These are phyloP conservation scores for Xerocomellus intermedius DNA, from an alignment of 768 basidiomycete genomes.

Conservation along the genomic window DNA sequence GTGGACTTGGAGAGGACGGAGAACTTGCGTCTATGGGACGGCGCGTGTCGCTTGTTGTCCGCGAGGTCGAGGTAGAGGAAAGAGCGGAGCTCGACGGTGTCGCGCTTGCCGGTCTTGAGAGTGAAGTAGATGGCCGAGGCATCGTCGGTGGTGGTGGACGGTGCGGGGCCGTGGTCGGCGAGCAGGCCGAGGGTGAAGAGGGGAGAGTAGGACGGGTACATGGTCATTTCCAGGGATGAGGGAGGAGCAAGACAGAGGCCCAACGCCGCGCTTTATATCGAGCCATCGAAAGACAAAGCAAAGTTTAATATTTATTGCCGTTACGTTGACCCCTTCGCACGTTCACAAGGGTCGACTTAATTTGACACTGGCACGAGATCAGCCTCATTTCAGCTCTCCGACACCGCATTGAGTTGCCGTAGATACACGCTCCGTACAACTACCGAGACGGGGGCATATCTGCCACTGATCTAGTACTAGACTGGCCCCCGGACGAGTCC, in stretches of 20 bases:
- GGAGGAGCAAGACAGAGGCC: not conserved
- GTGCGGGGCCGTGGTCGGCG: slow-evolving; percentile 25
- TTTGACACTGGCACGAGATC: not conserved
- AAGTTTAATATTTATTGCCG: slow-evolving; percentile 17
- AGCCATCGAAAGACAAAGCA: slow-evolving; percentile 2
- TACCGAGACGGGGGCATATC: not conserved
- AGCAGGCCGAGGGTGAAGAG: slow-evolving; percentile 66
- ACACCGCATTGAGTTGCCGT: slow-evolving; percentile 21
- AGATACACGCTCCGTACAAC: slow-evolving; percentile 1
- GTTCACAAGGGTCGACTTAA: slow-evolving; percentile 15
- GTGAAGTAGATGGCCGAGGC: slow-evolving; percentile 49
- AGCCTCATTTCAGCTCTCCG: not conserved
- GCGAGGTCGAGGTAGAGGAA: slow-evolving; percentile 72
- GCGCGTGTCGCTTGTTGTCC: slow-evolving; percentile 44
- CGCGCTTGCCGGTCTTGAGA: slow-evolving; percentile 39
- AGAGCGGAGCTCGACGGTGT: slow-evolving; percentile 46
- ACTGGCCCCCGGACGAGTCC: not conserved
- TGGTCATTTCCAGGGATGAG: not conserved
- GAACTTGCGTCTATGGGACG: slow-evolving; percentile 37
- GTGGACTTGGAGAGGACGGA: slow-evolving; percentile 32
- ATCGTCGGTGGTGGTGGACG: slow-evolving; percentile 10
- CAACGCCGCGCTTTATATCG: slow-evolving; percentile 14
- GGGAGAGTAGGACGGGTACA: slow-evolving; percentile 45
- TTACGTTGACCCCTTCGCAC: slow-evolving; percentile 7
- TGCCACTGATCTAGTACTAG: too few species aligned